Base-by-base conservation (phyloP, 148 eudicot species). In the Drosera capensis region DNA sequence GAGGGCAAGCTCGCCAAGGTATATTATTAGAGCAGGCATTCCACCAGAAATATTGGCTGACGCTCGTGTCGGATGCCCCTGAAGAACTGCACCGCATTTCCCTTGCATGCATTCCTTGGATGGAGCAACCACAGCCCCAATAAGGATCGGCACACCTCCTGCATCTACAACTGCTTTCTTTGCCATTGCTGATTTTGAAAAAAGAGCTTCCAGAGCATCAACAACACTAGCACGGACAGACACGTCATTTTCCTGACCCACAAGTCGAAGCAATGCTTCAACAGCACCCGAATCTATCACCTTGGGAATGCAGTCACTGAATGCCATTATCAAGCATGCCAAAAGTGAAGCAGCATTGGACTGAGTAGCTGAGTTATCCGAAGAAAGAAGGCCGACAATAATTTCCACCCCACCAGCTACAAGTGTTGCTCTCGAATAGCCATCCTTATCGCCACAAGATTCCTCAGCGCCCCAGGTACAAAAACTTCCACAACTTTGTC, bases 71-170 rank as follows among this genome's bases (percentile, higher is more conserved):
- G 94, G 75, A 62, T 69, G 94, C 36, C 51, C 56, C 66, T 83
- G 94, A 69, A 83, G 88, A 25, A 62, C 59, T 43, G 63, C 77
- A 21, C 81, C 81, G 41, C 70, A 71, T 54, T 77, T 76, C 47
- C 88, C 88, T 66, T 74, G 83, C 81, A 83, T 68, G 49, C 74
- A 66, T 62, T 83, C 94, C 56, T 83, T 83, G 41, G 88, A 76
- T 54, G 94, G 94, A 37, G 88, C 84, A 62, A 83, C 84, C 53
- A 79, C 46, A 16, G 81, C 78, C 58, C 81, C 69, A 59, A 83
- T 76, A 21, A 83, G 77, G 40, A 79, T 52, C 0, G 71, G 72
- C 46, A 83, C 66, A 36, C 94, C 94, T 40, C 79, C 62, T 15
- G 81, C 74, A 65, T 79, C 80, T n/a, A 73, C 71, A 56, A 83